Evolutionary conservation across 805 yeast species (phyloP).

Genomic region (Jamesozyma lodderae): DNA sequence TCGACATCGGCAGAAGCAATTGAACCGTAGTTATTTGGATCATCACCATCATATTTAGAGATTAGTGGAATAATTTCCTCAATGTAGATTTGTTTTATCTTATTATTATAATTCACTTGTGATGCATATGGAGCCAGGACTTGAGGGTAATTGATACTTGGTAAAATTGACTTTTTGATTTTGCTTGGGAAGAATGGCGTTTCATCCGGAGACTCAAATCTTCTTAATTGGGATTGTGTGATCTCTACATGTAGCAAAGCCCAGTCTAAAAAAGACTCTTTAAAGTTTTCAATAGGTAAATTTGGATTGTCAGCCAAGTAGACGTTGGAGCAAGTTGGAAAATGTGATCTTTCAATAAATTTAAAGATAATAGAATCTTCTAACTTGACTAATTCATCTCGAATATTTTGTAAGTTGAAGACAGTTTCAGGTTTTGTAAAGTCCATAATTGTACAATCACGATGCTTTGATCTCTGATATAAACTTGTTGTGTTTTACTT

Average conservation of each 20-base stretch:
- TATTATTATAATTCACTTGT: constrained; percentile 66
- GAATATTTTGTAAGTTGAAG: constrained; percentile 68
- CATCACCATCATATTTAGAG: constrained; percentile 59
- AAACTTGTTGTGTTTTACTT: not conserved
- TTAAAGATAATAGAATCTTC: constrained; percentile 93
- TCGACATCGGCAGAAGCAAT: constrained; percentile 80
- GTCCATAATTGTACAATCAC: constrained; percentile 74
- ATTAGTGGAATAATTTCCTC: constrained; percentile 67
- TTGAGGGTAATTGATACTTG: constrained; percentile 69
- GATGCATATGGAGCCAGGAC: constrained; percentile 66
- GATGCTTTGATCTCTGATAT: not conserved
- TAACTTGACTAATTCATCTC: constrained; percentile 81
- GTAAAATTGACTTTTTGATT: constrained; percentile 60
- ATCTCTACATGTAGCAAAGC: constrained; percentile 65
- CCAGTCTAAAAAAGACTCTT: constrained; percentile 86
- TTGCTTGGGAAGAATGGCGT: constrained; percentile 74
- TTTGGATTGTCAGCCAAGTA: constrained; percentile 45
- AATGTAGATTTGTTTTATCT: constrained; percentile 61
- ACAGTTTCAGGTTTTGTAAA: constrained; percentile 77
- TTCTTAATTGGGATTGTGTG: constrained; percentile 68
- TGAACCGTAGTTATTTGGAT: constrained; percentile 79
- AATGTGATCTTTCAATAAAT: constrained; percentile 88
- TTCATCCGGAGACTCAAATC: constrained; percentile 94
- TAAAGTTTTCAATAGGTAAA: constrained; percentile 53
- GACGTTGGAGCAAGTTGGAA: constrained; percentile 63